These are phyloP conservation scores for Tetragonia tetragonoides DNA, from an alignment of 148 eudicot genomes.

Conservation along the genomic window DNA sequence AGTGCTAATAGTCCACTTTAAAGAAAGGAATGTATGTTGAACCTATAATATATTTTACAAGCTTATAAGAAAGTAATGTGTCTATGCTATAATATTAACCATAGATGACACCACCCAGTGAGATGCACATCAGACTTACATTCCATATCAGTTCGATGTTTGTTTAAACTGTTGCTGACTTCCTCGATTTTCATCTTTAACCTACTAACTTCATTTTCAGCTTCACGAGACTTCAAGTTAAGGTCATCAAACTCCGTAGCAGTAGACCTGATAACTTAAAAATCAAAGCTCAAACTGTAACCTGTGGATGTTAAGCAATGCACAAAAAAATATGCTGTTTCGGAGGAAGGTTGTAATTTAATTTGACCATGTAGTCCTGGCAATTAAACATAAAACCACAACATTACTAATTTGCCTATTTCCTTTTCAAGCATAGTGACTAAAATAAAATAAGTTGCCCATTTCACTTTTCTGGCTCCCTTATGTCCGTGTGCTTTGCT, in stretches of 20 bases:
- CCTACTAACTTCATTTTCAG: constrained; percentile 72
- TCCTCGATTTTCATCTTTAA: constrained; percentile 76
- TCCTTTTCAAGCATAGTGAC: too few species aligned
- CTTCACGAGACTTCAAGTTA: constrained; percentile 64
- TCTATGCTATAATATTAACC: not conserved
- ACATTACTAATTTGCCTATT: too few species aligned
- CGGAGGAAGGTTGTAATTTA: not conserved
- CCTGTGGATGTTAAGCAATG: not conserved
- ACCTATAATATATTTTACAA: not conserved
- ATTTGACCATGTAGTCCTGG: not conserved
- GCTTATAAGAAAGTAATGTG: constrained; percentile 1
- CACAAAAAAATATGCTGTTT: not conserved
- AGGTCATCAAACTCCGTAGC: constrained; percentile 59
- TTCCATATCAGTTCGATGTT: constrained; percentile 65
- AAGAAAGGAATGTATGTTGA: too few species aligned
- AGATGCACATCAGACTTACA: constrained; percentile 50
- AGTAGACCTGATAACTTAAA: constrained; percentile 40
- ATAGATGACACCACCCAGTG: not conserved
- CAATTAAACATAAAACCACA: too few species aligned
- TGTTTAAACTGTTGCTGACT: constrained; percentile 46
- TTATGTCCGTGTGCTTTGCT: too few species aligned
- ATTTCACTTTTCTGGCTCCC: too few species aligned
- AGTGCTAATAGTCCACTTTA: not conserved
- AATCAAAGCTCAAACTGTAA: not conserved
- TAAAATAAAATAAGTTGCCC: too few species aligned